phyloP scores from a whole-genome alignment of 1,139 yeast genomes.

The Debaryomyces robertsiae region DNA sequence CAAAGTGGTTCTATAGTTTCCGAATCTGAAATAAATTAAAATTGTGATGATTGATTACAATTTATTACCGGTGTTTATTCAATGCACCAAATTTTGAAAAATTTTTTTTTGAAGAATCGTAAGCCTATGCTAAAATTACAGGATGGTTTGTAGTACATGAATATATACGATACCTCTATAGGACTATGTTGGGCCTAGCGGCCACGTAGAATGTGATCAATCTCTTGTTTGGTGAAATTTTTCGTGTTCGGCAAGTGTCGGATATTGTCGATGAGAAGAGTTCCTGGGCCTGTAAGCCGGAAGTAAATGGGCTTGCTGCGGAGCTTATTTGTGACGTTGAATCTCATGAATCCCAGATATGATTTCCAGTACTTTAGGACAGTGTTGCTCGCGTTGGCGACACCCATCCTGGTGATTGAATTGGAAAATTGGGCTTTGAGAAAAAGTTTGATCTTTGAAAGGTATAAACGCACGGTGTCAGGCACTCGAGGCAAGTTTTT shows the following conservation, averaged over 20 bases:
- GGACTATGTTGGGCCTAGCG: neutral
- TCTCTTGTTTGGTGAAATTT: slow-evolving; percentile 28
- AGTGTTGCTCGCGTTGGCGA: slow-evolving; percentile 1
- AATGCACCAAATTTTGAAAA: neutral
- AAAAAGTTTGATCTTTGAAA: neutral
- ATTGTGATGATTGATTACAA: neutral
- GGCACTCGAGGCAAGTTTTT: neutral
- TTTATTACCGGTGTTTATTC: neutral
- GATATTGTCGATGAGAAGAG: slow-evolving; percentile 25
- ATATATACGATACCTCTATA: neutral
- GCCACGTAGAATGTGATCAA: slow-evolving; percentile 15
- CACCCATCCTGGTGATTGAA: neutral
- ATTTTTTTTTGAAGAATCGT: neutral
- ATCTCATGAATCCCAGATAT: slow-evolving; percentile 11
- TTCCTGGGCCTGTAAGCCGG: slow-evolving; percentile 31
- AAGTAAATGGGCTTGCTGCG: slow-evolving; percentile 25
- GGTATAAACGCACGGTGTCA: neutral
- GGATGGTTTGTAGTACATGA: neutral
- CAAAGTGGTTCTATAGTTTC: neutral
- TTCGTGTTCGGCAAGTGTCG: slow-evolving; percentile 17
- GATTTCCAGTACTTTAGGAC: slow-evolving; percentile 9
- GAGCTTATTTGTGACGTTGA: slow-evolving; percentile 17
- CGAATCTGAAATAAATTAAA: neutral
- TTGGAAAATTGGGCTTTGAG: neutral
- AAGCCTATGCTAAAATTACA: too few relatives aligned